Conservation (phyloP, 1,139 yeast species). For the Meyerozyma sp. region DNA sequence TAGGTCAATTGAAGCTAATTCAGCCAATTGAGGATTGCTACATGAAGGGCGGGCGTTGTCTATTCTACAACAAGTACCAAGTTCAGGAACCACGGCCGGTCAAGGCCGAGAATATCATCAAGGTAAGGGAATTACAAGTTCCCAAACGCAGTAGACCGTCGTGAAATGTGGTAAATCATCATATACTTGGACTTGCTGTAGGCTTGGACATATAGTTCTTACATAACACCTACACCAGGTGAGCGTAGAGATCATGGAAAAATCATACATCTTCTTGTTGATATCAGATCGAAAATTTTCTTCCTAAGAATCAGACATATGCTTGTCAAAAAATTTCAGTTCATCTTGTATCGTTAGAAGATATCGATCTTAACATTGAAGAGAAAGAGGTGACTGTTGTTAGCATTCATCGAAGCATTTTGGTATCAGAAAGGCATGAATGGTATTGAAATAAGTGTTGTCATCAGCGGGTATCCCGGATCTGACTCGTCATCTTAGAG, state of each 20-base stretch:
- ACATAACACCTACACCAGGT: not conserved
- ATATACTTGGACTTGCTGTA: conserved; percentile 45
- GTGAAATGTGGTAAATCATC: conserved; percentile 93
- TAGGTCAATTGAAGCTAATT: not conserved
- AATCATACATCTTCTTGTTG: not conserved
- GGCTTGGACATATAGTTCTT: not conserved
- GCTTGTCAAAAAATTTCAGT: conserved; percentile 69
- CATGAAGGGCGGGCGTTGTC: too few species aligned
- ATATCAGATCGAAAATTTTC: conserved; percentile 36
- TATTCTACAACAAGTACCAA: conserved; percentile 2
- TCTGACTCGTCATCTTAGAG: conserved; percentile 98
- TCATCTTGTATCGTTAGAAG: conserved; percentile 51
- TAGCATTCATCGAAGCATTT: conserved; percentile 5
- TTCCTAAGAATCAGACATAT: conserved; percentile 87
- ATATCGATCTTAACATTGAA: not conserved
- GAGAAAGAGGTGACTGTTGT: conserved; percentile 3
- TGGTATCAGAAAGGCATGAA: conserved; percentile 89
- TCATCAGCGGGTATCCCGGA: conserved; percentile 93
- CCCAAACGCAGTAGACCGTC: conserved; percentile 99
- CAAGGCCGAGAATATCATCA: conserved; percentile 97
- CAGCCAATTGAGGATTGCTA: too few species aligned
- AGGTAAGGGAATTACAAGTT: conserved; percentile 68
- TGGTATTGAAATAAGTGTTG: conserved; percentile 73
- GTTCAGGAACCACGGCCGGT: conserved; percentile 95
- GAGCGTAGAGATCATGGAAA: not conserved